Evolutionary conservation across 2,329 filamentous ascomycete species (phyloP), one percentile per base, ranked within the genome.

Genomic region (Fusarium nodosum): DNA sequence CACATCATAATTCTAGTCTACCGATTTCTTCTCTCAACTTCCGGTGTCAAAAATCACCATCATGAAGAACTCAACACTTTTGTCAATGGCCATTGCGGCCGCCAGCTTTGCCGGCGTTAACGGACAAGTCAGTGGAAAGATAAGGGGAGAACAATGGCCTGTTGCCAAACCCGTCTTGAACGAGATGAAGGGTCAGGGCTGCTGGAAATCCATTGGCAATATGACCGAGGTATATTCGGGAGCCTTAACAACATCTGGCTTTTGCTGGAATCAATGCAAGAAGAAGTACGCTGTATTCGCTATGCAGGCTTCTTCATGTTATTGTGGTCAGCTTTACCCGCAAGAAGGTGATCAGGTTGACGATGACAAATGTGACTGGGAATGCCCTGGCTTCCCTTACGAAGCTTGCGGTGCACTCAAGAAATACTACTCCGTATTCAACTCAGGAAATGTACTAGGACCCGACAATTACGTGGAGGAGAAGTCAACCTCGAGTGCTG

Each of bases 271-370:
- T 0, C 52, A 72, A 2, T 88, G 86, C 73, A 75, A 79, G 4
- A 74, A 82, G 10, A 83, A 85, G 36, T 82, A 78, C 33, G 71
- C 84, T 2, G 91, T 93, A 10, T 87, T 90, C 73, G 93, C 85
- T 33, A 80, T 92, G 45, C 87, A 85, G 10, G 84, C 85, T 20
- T 87, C 87, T 18, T 82, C 84, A 20, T 97, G 94, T 80, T 92
- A 84, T 74, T 97, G 94, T 75, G 94, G 93, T 62, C 81, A 88
- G 67, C 79, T 84, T 61, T 85, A 94, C 48, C 94, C 94, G 1
- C 83, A 89, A 18, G 74, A 82, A 39, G 81, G 81, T 18, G 81
- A 82, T 41, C 76, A 89, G 63, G 85, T 88, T 9, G 81, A 85
- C 45, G 85, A 90, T 74, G 77, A 77, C 10, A 80, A 88, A 18